Evolutionary conservation across 257 asterid genomes (phyloP).

Genomic region (Solanum pinnatisectum): DNA sequence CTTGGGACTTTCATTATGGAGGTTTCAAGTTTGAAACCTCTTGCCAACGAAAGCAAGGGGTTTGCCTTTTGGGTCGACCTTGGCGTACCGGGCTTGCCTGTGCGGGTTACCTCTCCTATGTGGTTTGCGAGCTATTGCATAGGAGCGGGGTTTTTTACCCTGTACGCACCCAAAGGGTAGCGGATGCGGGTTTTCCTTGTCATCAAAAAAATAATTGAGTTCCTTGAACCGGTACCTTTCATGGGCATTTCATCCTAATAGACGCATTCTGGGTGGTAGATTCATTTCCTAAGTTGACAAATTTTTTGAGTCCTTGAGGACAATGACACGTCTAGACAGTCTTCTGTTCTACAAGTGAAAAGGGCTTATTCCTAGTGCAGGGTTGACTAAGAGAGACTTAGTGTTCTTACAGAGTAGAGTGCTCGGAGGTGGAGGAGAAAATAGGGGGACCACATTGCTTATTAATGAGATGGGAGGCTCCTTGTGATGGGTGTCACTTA

Average conservation of each 20-base stretch:
- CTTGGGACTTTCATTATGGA: too few relatives aligned
- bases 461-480: neutral
- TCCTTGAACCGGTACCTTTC: neutral
- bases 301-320: conserved; percentile 40
- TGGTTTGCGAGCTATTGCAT: too few relatives aligned
- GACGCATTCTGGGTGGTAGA: neutral
- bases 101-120: too few relatives aligned
- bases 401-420: neutral
- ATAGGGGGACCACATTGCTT: neutral
- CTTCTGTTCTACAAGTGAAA: conserved; percentile 36
- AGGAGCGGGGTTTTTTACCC: too few relatives aligned
- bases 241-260: neutral
- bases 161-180: too few relatives aligned
- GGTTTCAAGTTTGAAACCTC: too few relatives aligned
- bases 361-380: conserved; percentile 24
- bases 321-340: conserved; percentile 29
- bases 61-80: too few relatives aligned
- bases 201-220: neutral
- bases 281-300: neutral
- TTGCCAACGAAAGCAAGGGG: too few relatives aligned
- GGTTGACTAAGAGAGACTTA: neutral
- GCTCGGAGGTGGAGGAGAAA: neutral
- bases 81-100: too few relatives aligned
- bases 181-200: too few relatives aligned
- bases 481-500: neutral